These are phyloP conservation scores for Calocybe cyanea DNA, from an alignment of 768 basidiomycete genomes.

Conservation along the genomic window DNA sequence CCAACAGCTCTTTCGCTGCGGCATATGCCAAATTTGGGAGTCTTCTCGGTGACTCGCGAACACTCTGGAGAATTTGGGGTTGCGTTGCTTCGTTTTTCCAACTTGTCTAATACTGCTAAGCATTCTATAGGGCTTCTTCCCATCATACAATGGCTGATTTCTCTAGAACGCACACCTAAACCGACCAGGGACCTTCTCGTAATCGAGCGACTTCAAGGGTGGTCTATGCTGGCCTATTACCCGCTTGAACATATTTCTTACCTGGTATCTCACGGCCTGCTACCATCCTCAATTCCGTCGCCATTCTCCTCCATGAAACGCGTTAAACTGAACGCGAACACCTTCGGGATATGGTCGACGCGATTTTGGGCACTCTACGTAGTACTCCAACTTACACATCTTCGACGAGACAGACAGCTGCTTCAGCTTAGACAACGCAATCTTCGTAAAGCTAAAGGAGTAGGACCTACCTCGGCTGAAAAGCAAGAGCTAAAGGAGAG, in stretches of 20 bases:
- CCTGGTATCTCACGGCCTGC: conserved; percentile 54
- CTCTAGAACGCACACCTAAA: conserved; percentile 66
- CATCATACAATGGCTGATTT: conserved; percentile 76
- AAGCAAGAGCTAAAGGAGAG: conserved; percentile 52
- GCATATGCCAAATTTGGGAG: conserved; percentile 51
- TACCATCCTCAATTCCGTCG: conserved; percentile 52
- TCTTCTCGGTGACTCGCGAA: conserved; percentile 64
- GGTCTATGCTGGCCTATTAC: conserved; percentile 76
- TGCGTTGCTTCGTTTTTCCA: conserved; percentile 19
- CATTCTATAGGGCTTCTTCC: conserved; percentile 59
- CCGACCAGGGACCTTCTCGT: conserved; percentile 68
- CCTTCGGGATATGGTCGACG: conserved; percentile 64
- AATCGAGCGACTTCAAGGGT: conserved; percentile 78
- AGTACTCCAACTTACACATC: conserved; percentile 69
- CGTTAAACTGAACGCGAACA: conserved; percentile 41
- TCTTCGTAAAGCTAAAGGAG: conserved; percentile 55
- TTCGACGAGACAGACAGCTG: conserved; percentile 63
- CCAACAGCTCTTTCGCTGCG: conserved; percentile 51
- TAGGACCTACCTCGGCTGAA: conserved; percentile 43
- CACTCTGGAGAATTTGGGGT: conserved; percentile 81
- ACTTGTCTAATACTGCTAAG: neutral
- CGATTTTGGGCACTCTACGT: conserved; percentile 83
- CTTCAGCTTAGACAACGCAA: conserved; percentile 51
- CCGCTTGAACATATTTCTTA: conserved; percentile 78
- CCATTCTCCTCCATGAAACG: conserved; percentile 35